Base-by-base conservation (phyloP, 805 yeast genomes). In the Yamadazyma kitorensis region DNA sequence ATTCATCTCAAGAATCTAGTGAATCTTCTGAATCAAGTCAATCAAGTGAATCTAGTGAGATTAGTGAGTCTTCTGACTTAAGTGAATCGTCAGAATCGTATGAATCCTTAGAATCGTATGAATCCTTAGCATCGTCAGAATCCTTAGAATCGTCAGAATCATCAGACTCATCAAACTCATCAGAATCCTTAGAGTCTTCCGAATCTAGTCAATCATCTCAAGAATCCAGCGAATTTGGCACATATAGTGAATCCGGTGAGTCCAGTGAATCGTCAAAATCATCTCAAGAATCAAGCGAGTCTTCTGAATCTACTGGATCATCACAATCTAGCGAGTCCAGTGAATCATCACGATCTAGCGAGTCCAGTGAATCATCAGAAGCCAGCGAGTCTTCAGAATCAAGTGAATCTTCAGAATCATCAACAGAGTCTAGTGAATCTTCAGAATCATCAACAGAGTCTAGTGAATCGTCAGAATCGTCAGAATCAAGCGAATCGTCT, bases 351-450 rank as follows among this genome's bases (percentile, higher is more conserved):
- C 8, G 10, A 25, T 14, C 27, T 14, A 25, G 6, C 17, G 17
- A 14, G 8, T 13, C 17, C 13, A 23, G 12, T 23, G n/a, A 6
- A 11, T 23, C 25, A 23, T 23, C 12, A n/a, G 10, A n/a, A 23
- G 12, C 25, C 12, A 23, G 12, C 12, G n/a, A 6, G 12, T 14
- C 25, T 6, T 11, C 12, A 11, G 10, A 6, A 7, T 23, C 25
- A 7, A 23, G n/a, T 11, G n/a, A 6, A 6, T 11, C 12, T 6
- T 23, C 25, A 23, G 22, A 20, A 25, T 25, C 22, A n/a, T 20
- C 22, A 20, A 20, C 10, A 20, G 22, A 20, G 15, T 12, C 27
- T 25, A 25, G 27, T 25, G 27, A 25, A 25, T 5, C 17, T 6
- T 13, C 27, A 9, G n/a, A n/a, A n/a, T 5, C 11, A 7, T 20